Base-by-base conservation (phyloP, 2,329 filamentous ascomycete species). In the Talaromyces sp. region DNA sequence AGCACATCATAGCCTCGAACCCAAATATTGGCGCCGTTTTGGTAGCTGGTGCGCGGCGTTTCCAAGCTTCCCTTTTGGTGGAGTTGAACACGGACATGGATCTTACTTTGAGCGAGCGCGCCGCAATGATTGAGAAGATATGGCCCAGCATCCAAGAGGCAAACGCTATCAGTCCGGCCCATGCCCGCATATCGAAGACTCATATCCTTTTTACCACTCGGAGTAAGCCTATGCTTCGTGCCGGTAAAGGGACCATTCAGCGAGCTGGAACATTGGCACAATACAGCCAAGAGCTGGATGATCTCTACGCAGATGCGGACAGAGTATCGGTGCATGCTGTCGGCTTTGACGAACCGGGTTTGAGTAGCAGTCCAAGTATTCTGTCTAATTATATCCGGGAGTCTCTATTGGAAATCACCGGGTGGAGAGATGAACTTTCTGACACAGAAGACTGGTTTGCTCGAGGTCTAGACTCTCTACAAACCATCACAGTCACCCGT, bases 91-190 rank as follows among this genome's bases (percentile, higher is more conserved):
- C 29, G n/a, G 10, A 4, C 13, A 11, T 32, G 20, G 27, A 24
- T 19, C 4, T 30, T 6, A 13, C 17, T 4, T 2, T 33, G 9
- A 8, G 5, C 3, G 59, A 66, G 9, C 48, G 52, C 17, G 57
- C 54, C 1, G 51, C 47, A 1, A 33, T 61, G 4, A 65, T 44
- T 32, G 63, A 68, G 14, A 56, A 57, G 8, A 35, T 74, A 11
- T 69, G 68, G 64, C 67, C 68, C 6, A 60, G 54, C 9, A 63
- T 74, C 5, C 56, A 64, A 33, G 51, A 65, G 24, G 68, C 65
- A 4, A 75, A 75, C 49, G 40, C 51, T 2, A 4, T 10, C 6
- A 4, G 7, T 44, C 27, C 22, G 9, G 41, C 16, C 9, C 41
- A 24, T 17, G 24, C 29, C 2, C 24, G 24, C 4, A 56, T 70